These are phyloP conservation scores for Vanderwaltozyma polyspora DNA, from an alignment of 805 yeast genomes.

Conservation along the genomic window DNA sequence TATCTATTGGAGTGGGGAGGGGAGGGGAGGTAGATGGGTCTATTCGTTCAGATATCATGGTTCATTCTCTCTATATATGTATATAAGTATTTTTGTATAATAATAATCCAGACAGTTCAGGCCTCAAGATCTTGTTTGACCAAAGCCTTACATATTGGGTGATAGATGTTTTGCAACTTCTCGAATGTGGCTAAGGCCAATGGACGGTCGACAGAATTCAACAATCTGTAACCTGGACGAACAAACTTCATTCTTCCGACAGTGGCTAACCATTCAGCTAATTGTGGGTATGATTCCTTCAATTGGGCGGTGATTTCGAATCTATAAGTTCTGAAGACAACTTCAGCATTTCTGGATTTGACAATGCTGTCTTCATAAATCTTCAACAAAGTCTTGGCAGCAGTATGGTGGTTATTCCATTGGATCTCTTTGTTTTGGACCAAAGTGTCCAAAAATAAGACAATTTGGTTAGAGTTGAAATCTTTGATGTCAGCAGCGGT, in stretches of 20 bases:
- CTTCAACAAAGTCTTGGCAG: conserved; percentile 28
- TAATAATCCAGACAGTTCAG: no score
- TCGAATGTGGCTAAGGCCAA: conserved; percentile 58
- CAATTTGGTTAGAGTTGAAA: conserved; percentile 67
- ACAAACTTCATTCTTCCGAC: conserved; percentile 94
- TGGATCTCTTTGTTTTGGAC: conserved; percentile 34
- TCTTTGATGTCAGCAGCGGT: conserved; percentile 37
- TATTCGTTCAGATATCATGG: no score
- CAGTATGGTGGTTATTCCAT: conserved; percentile 26
- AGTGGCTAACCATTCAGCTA: conserved; percentile 80
- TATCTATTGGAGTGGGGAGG: no score
- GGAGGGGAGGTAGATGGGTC: no score
- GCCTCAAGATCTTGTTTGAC: conserved; percentile 76
- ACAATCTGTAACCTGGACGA: conserved; percentile 67
- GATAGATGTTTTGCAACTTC: conserved; percentile 50
- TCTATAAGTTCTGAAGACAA: conserved; percentile 65
- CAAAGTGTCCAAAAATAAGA: conserved; percentile 65
- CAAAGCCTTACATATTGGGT: conserved; percentile 74
- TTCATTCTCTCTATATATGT: no score
- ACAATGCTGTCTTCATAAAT: conserved; percentile 35
- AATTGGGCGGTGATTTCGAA: conserved; percentile 49
- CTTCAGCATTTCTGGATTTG: conserved; percentile 63
- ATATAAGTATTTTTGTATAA: no score
- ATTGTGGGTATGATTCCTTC: conserved; percentile 33
- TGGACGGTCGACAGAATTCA: conserved; percentile 51